Evolutionary conservation across 202 grass and related monocot genomes (phyloP).

Genomic region (Carex arenaria): DNA sequence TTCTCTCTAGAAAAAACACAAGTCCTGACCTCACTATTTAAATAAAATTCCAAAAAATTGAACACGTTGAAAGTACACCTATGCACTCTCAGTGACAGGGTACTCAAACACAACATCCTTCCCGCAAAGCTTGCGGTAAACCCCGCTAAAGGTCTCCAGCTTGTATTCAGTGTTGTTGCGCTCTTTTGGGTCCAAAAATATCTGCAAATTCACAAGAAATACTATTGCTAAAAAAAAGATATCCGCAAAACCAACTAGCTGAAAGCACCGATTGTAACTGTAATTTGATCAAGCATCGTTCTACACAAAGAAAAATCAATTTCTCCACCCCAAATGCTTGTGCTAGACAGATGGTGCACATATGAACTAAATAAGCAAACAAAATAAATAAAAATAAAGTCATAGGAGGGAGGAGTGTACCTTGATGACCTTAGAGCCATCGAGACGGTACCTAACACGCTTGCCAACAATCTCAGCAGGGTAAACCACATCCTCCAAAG

Average conservation of each 20-base stretch:
- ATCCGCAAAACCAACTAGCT: background rate
- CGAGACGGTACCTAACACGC: slow-evolving; percentile 46
- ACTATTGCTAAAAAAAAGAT: background rate
- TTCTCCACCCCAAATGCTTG: background rate
- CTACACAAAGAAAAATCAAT: background rate
- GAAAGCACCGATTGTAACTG: background rate
- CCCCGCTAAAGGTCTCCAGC: slow-evolving; percentile 41
- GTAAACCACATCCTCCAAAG: slow-evolving; percentile 64
- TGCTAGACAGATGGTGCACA: background rate
- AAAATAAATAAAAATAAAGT: background rate
- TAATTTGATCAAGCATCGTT: background rate
- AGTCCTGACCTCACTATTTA: slow-evolving; percentile 11
- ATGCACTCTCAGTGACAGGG: slow-evolving; percentile 34
- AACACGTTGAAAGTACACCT: background rate
- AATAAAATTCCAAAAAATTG: background rate
- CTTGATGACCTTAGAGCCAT: slow-evolving; percentile 62
- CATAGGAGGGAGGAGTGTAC: slow-evolving; percentile 9
- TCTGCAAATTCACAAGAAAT: slow-evolving; percentile 19
- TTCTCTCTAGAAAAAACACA: background rate
- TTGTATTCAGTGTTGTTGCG: slow-evolving; percentile 60
- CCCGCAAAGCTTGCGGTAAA: slow-evolving; percentile 57
- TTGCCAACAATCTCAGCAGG: slow-evolving; percentile 79
- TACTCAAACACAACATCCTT: slow-evolving; percentile 64
- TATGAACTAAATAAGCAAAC: background rate
- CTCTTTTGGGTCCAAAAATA: slow-evolving; percentile 67